Conservation (phyloP, 257 asterid genomes). For the Eustoma russellianum region DNA sequence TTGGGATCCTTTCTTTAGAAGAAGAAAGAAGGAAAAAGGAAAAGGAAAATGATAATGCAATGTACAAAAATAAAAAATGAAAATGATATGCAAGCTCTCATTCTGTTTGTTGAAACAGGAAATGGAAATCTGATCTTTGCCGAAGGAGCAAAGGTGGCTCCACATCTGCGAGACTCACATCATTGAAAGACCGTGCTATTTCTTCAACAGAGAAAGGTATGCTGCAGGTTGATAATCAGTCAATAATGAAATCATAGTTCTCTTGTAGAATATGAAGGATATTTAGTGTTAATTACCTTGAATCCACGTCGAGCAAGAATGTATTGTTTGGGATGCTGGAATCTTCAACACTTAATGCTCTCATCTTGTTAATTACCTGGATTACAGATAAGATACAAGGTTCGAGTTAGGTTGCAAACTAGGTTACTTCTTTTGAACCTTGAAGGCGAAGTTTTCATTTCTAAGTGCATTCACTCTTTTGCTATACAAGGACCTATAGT, state of each 20-base stretch:
- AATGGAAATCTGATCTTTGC: slow-evolving; percentile 82
- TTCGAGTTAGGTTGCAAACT: background rate
- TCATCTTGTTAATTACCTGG: slow-evolving; percentile 74
- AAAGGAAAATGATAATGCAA: background rate
- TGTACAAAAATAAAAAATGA: too few relatives aligned
- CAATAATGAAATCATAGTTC: background rate
- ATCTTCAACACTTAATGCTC: slow-evolving; percentile 65
- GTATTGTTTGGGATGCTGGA: slow-evolving; percentile 75
- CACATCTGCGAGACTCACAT: slow-evolving; percentile 46
- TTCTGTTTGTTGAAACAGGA: slow-evolving; percentile 67
- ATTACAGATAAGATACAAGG: slow-evolving; percentile 11
- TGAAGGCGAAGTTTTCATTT: too few relatives aligned
- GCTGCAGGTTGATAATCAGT: slow-evolving; percentile 44
- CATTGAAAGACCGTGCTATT: slow-evolving; percentile 63
- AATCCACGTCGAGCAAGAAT: slow-evolving; percentile 80
- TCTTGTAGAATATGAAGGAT: slow-evolving; percentile 15
- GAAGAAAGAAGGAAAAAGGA: background rate
- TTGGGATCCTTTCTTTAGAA: too few relatives aligned
- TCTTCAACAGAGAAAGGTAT: slow-evolving; percentile 92
- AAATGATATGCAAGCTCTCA: slow-evolving; percentile 31
- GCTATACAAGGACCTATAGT: too few relatives aligned
- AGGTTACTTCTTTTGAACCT: too few relatives aligned
- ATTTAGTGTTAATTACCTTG: too few relatives aligned
- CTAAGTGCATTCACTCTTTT: too few relatives aligned
- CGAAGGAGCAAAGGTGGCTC: slow-evolving; percentile 85